A percentile compares a stretch with the other conserved stretches of the same genome.
These are phyloP conservation scores for Penicillium subrubescens DNA, from an alignment of 495 filamentous ascomycete species.

Conservation along the genomic window DNA sequence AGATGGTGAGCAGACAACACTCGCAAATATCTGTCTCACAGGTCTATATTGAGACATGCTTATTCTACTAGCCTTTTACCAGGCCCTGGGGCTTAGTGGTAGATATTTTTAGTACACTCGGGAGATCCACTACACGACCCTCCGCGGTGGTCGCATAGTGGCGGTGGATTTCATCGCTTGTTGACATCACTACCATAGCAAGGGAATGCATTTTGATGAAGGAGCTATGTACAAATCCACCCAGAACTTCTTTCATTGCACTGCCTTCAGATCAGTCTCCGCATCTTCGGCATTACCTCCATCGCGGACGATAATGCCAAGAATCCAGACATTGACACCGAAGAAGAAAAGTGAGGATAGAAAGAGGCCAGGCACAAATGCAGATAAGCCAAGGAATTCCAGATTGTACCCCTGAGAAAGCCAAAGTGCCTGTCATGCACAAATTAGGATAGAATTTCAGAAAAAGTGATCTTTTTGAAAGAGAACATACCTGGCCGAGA, in stretches of 20 bases:
- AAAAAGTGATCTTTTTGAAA: background rate
- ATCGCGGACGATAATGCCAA: constrained; percentile 78
- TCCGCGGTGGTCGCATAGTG: background rate
- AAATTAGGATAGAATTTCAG: background rate
- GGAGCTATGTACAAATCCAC: background rate
- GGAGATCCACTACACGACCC: too few relatives aligned
- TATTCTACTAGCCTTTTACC: too few relatives aligned
- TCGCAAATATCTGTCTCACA: too few relatives aligned
- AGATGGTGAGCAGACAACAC: too few relatives aligned
- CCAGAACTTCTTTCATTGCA: background rate
- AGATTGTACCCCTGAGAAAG: constrained; percentile 85
- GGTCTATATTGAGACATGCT: too few relatives aligned
- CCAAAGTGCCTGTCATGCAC: constrained; percentile 65
- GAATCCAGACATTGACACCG: constrained; percentile 79
- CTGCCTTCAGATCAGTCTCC: background rate
- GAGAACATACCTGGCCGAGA: constrained; percentile 54
- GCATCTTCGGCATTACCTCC: constrained; percentile 36
- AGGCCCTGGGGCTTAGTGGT: too few relatives aligned
- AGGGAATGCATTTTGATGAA: background rate
- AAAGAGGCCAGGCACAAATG: constrained; percentile 84
- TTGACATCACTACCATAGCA: background rate
- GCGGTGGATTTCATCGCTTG: background rate
- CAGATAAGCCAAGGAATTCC: constrained; percentile 85
- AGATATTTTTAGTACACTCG: too few relatives aligned
- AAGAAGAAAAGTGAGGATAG: constrained; percentile 77